phyloP scores from a whole-genome alignment of 2,329 filamentous ascomycete genomes.

The Eutypa lata region DNA sequence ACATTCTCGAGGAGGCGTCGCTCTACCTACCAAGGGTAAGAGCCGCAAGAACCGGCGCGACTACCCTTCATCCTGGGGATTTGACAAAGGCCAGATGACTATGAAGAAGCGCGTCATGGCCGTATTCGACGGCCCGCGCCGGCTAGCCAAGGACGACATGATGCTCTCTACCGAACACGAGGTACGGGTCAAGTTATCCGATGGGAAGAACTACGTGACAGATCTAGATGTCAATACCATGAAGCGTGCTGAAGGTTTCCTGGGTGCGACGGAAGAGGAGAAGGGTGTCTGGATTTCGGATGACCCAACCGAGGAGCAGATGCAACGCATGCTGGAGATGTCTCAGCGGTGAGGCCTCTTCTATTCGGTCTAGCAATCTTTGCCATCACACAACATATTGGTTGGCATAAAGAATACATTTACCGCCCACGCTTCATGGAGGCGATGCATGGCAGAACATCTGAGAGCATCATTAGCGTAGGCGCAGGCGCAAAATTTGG shows the following conservation, averaged over 20 bases:
- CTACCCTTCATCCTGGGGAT: conserved; percentile 92
- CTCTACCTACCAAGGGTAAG: conserved; percentile 50
- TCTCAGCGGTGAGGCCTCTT: conserved; percentile 25
- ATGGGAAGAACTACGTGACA: conserved; percentile 79
- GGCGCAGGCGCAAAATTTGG: not conserved
- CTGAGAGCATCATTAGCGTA: not conserved
- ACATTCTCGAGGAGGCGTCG: conserved; percentile 72
- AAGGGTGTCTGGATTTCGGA: conserved; percentile 81
- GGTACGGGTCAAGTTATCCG: conserved; percentile 77
- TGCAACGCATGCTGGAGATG: conserved; percentile 58
- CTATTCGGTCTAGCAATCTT: not conserved
- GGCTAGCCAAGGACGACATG: conserved; percentile 97
- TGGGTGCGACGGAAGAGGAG: conserved; percentile 77
- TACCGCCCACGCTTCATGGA: not conserved
- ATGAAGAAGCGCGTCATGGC: conserved; percentile 97
- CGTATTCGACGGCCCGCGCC: conserved; percentile 82
- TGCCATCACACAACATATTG: not conserved
- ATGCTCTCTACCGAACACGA: conserved; percentile 96
- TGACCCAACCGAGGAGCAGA: conserved; percentile 61
- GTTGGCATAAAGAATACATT: not conserved
- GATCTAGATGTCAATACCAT: conserved; percentile 91
- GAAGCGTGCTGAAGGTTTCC: conserved; percentile 81
- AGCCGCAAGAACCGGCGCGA: conserved; percentile 89
- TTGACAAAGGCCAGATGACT: conserved; percentile 88
- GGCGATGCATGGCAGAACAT: not conserved